Base-by-base conservation (phyloP, 495 filamentous ascomycete genomes). In the Tuber melanosporum region DNA sequence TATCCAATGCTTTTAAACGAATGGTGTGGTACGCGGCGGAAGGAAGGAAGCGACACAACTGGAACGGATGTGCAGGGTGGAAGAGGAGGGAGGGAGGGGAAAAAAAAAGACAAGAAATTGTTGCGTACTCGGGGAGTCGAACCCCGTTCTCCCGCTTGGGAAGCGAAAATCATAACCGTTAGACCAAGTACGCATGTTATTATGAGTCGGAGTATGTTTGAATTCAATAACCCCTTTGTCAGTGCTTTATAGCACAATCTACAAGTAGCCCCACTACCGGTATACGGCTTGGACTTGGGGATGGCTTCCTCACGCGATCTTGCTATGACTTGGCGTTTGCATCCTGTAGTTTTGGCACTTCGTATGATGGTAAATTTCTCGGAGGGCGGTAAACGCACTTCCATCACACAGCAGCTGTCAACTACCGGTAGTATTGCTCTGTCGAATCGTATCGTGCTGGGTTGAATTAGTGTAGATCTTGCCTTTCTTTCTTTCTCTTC, bases 121-220 rank as follows among this genome's bases (percentile, higher is more conserved):
- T 26, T 79, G 77, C 75, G 69, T 78, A 71, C 74, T 77, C 75
- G 74, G 75, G 76, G 76, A 79, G 75, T 78, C 70, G 70, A 78
- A 78, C 77, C 77, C 76, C 75, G 52, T 72, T 78, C 76, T 78
- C 77, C 77, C 77, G 75, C 77, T 78, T 78, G 75, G 77, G 77
- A 78, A 78, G 70, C 75, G 77, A 78, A 78, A 78, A 78, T 78
- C 66, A 78, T 78, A 78, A 78, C 77, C 77, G 76, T 78, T 78
- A 78, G 74, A 79, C 77, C 77, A 79, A 77, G 74, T 76, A 79
- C 74, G 75, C 77, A 71, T 44, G 15, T 42, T 66, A 1, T 66
- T 9, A 26, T 26, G 10, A 32, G 10, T 2, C 0, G n/a, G 12
- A 10, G 1, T 62, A 26, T 15, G 10, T 62, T 26, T 62, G 52